Base-by-base conservation (phyloP, 805 yeast species). In the Spathaspora arborariae region DNA sequence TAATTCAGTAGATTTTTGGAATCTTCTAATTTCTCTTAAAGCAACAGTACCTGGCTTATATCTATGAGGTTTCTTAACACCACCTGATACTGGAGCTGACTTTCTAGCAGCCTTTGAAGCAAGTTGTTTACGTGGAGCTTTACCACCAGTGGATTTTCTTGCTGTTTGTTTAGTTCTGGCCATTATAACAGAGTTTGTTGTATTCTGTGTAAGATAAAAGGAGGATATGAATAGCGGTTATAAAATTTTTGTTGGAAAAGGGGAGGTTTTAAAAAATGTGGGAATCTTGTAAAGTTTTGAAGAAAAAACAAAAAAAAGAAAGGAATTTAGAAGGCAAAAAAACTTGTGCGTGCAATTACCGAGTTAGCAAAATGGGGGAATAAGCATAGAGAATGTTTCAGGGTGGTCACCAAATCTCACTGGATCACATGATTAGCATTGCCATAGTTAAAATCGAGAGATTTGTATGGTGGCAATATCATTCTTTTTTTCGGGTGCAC, bases 21-120 rank as follows among this genome's bases (percentile, higher is more conserved):
- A 92, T 81, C 95, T 85, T 80, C 97, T 86, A 67, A 94, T 88
- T 79, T 92, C 98, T 78, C 96, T 85, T 70, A 89, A 80, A 53
- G 97, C 97, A 64, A 86, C 94, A 65, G 94, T 88, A 83, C 96
- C 96, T 76, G 96, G 96, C 87, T 86, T 86, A 79, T 88, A 88
- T 85, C 96, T 87, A 83, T 87, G 95, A 55, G 94, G 94, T 74
- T 86, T 86, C 83, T 86, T 86, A 62, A 87, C 94, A 84, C 95
- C 95, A 69, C 94, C 94, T 52, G 90, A 79, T 46, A 88, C 79
- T 82, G 95, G 95, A 44, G 95, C 95, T 36, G 94, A 86, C 68
- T 86, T 86, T 85, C 95, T 86, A 55, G 95, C 95, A 62, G 94
- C 95, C 78, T 86, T 86, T 51, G 95, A 86, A 55, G 95, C 95